These are phyloP conservation scores for Calophaca sinica DNA, from an alignment of 306 rosid species.

Conservation along the genomic window DNA sequence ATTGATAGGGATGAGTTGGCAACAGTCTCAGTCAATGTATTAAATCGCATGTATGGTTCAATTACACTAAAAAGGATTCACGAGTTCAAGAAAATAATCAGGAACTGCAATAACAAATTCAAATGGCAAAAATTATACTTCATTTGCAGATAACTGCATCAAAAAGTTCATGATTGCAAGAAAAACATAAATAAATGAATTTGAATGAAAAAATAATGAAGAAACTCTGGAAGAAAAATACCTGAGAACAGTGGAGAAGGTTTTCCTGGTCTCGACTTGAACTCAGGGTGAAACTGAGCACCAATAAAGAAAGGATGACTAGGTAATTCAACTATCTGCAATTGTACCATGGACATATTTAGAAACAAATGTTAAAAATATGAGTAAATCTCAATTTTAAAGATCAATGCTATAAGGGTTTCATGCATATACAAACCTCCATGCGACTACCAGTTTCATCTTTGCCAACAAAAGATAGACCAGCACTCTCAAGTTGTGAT, in stretches of 20 bases:
- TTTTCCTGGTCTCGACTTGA: slow-evolving; percentile 82
- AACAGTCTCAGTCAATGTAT: background rate
- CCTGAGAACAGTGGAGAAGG: slow-evolving; percentile 81
- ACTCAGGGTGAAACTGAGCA: slow-evolving; percentile 88
- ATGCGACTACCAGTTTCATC: slow-evolving; percentile 79
- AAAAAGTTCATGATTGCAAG: slow-evolving; percentile 16
- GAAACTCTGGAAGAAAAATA: slow-evolving; percentile 35
- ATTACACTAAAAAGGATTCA: background rate
- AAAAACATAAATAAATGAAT: background rate
- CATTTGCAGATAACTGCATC: background rate
- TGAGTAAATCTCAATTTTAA: background rate
- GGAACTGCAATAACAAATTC: background rate
- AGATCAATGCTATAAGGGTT: slow-evolving; percentile 16
- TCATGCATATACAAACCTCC: slow-evolving; percentile 64
- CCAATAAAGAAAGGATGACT: slow-evolving; percentile 78
- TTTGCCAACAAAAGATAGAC: slow-evolving; percentile 80
- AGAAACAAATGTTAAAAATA: slow-evolving; percentile 2
- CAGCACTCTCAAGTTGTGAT: slow-evolving; percentile 68
- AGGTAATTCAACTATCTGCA: slow-evolving; percentile 74
- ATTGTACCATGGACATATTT: slow-evolving; percentile 13
- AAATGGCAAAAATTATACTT: background rate
- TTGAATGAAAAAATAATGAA: background rate
- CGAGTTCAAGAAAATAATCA: slow-evolving; percentile 1
- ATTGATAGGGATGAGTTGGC: background rate
- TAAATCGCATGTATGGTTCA: background rate